These are phyloP conservation scores for Luvunga scandens DNA, from an alignment of 345 rosid genomes.

Conservation along the genomic window DNA sequence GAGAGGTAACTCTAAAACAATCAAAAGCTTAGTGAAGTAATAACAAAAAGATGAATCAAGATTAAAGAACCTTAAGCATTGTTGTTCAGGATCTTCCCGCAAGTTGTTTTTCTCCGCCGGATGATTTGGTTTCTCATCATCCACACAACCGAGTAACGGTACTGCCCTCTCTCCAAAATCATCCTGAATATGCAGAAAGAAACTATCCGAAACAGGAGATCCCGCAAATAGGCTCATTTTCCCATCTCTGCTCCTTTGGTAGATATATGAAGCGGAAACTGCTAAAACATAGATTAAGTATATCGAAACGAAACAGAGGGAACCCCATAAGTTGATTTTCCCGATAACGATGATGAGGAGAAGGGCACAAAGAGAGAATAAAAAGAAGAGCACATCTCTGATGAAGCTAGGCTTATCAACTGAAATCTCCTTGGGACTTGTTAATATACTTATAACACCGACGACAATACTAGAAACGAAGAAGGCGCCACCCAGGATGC, in stretches of 20 bases:
- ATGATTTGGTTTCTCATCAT: constrained; percentile 37
- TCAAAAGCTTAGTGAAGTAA: constrained; percentile 28
- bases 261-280: constrained; percentile 53
- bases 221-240: not conserved
- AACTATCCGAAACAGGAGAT: constrained; percentile 12
- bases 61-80: constrained; percentile 11
- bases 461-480: constrained; percentile 77
- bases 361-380: constrained; percentile 58
- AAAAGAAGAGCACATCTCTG: constrained; percentile 73
- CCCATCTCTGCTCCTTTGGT: constrained; percentile 12
- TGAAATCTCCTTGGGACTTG: constrained; percentile 32
- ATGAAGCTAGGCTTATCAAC: constrained; percentile 65
- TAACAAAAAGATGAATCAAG: constrained; percentile 25
- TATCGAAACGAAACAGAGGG: constrained; percentile 56
- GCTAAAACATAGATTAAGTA: constrained; percentile 59
- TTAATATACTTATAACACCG: constrained; percentile 58
- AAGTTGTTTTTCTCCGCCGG: constrained; percentile 10
- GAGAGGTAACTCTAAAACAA: constrained; percentile 65
- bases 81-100: constrained; percentile 9
- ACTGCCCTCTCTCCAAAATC: constrained; percentile 33
- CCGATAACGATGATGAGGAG: constrained; percentile 53
- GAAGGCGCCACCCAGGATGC: constrained; percentile 78
- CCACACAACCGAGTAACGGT: constrained; percentile 52
- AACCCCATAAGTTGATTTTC: constrained; percentile 54
- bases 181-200: constrained; percentile 4